Evolutionary conservation across 1,139 yeast genomes (phyloP), one percentile per base, ranked within the genome.

Genomic region (Scheffersomyces cryptocercus): DNA sequence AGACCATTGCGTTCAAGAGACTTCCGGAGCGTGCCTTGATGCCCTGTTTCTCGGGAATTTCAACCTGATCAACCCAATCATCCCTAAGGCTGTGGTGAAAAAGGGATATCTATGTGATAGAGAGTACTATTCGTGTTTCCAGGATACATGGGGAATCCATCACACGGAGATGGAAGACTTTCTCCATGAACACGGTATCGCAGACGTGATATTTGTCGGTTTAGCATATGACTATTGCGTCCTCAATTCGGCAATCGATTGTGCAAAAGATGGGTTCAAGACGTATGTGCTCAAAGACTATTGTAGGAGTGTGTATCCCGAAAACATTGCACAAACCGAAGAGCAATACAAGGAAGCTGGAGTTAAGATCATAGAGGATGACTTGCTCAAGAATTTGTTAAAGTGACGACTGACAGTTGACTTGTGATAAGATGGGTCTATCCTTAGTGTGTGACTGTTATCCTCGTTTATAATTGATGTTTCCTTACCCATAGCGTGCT

Each of bases 51-150:
- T 53, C 28, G 50, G 55, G 4, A 44, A 43, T 2, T 70, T 70
- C 47, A 59, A 62, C 13, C 48, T 46, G 40, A 38, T 66, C 12
- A 49, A 49, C 28, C 52, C 54, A 1, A 45, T 47, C 3, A 51
- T 62, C 5, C 73, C 77, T 1, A 63, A 62, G 36, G 54, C 67
- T 0, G 62, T 81, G 2, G 81, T 91, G 5, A 73, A 73, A 45
- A 91, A 91, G 64, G 98, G 97, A 0, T 76, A 72, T 46, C 62
- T 84, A 29, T 67, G 67, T 24, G 91, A 88, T 53, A 65, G 95
- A 16, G 98, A 91, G 59, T 89, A 85, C 62, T 91, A 90, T 58
- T 88, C 96, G n/a, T 91, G 95, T 34, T 90, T 91, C 61, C 70
- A 76, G 43, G 98, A 91, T 61, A 74, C 81, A 28, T 88, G 96